Evolutionary conservation across 2,329 filamentous ascomycete species (phyloP).

Genomic region (Hypoxylon rubiginosum): DNA sequence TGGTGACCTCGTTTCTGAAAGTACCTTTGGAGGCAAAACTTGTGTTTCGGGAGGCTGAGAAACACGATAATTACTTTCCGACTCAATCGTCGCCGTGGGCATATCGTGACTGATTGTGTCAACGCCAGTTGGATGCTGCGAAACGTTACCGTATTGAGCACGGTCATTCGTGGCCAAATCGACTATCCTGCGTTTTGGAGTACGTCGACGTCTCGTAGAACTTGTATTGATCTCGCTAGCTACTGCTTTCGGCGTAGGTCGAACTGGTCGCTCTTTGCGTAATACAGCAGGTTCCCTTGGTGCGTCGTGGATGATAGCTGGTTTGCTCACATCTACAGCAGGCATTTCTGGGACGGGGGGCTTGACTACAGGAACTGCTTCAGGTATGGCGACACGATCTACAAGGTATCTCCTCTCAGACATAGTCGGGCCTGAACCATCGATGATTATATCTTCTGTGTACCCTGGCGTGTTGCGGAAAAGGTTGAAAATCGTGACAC

Average conservation of each 20-base stretch:
- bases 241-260: slow-evolving; percentile 63
- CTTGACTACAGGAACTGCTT: slow-evolving; percentile 83
- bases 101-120: slow-evolving; percentile 45
- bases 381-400: slow-evolving; percentile 82
- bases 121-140: slow-evolving; percentile 43
- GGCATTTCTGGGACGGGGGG: slow-evolving; percentile 73
- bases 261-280: slow-evolving; percentile 68
- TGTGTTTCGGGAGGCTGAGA: slow-evolving; percentile 58
- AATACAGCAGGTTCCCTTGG: slow-evolving; percentile 65
- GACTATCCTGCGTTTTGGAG: slow-evolving; percentile 73
- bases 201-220: slow-evolving; percentile 71
- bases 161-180: slow-evolving; percentile 70
- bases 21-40: slow-evolving; percentile 47
- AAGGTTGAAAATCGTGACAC: slow-evolving; percentile 93
- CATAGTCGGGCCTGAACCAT: slow-evolving; percentile 85
- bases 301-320: slow-evolving; percentile 68
- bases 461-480: slow-evolving; percentile 93
- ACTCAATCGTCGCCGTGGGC: slow-evolving; percentile 31
- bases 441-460: slow-evolving; percentile 89
- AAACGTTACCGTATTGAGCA: slow-evolving; percentile 11
- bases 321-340: slow-evolving; percentile 76
- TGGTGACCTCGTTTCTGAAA: slow-evolving; percentile 54
- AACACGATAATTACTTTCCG: slow-evolving; percentile 59
- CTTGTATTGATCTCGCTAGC: slow-evolving; percentile 70
- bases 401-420: slow-evolving; percentile 86